Conservation (phyloP, 768 basidiomycete genomes). For the Mrakia hoshinonis region DNA sequence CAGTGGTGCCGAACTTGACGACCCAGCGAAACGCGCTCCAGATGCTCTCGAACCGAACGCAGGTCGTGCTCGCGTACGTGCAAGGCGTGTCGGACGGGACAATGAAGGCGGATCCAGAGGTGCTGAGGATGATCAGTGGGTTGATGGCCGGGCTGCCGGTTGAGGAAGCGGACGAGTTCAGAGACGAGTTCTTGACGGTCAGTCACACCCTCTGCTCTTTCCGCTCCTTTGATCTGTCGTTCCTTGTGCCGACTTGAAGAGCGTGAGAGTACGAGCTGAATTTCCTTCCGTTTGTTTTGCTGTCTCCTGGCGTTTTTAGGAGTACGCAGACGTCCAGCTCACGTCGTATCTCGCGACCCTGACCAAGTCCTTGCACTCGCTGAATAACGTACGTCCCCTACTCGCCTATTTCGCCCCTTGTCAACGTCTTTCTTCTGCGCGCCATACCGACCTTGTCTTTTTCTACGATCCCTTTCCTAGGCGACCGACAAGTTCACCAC, state of each 20-base stretch:
- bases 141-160: constrained; percentile 81
- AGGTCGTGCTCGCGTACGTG: constrained; percentile 79
- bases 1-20: constrained; percentile 83
- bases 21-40: constrained; percentile 90
- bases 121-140: constrained; percentile 74
- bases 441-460: not conserved
- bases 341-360: constrained; percentile 78
- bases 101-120: constrained; percentile 66
- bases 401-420: not conserved
- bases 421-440: not conserved
- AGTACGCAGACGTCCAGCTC: constrained; percentile 91
- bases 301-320: constrained; percentile 46
- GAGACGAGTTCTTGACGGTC: constrained; percentile 82
- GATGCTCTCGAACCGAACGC: constrained; percentile 88
- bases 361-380: constrained; percentile 74
- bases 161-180: constrained; percentile 70
- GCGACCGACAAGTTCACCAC: constrained; percentile 24
- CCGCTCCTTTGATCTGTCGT: not conserved
- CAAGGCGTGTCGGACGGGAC: constrained; percentile 62
- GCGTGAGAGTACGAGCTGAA: not conserved
- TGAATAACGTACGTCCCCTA: constrained; percentile 67
- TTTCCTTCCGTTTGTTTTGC: not conserved
- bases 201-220: constrained; percentile 32
- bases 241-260: not conserved
- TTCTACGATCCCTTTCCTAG: not conserved